phyloP scores from a whole-genome alignment of 106 monocot genomes.

The Acorus gramineus region DNA sequence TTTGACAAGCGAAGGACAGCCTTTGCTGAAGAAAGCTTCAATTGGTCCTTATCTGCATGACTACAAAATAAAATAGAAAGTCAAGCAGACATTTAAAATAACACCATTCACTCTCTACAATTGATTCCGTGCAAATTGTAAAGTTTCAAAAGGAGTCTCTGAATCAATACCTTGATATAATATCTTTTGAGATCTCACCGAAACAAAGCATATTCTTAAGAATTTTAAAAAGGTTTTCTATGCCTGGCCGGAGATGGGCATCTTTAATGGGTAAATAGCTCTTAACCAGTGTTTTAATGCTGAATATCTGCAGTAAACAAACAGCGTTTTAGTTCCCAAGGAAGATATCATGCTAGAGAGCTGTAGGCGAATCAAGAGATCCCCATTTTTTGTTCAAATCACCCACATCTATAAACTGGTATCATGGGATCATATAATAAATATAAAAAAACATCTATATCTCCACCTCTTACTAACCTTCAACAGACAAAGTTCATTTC shows the following conservation, averaged over 20 bases:
- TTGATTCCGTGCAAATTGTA: neutral
- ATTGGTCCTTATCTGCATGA: conserved; percentile 69
- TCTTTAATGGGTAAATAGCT: conserved; percentile 83
- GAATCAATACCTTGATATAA: conserved; percentile 59
- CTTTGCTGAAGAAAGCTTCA: conserved; percentile 87
- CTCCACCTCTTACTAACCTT: conserved; percentile 42
- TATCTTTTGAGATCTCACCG: conserved; percentile 68
- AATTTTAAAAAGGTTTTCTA: conserved; percentile 68
- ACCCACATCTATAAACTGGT: no score
- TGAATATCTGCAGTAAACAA: conserved; percentile 48
- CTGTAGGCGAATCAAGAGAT: no score
- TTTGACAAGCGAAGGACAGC: conserved; percentile 89
- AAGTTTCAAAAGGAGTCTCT: neutral
- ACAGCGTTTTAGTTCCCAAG: neutral
- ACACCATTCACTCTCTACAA: neutral
- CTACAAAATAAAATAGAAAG: conserved; percentile 26
- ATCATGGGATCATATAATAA: neutral
- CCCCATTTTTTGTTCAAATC: no score
- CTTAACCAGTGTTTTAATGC: conserved; percentile 92
- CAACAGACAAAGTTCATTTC: conserved; percentile 58
- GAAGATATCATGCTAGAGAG: no score
- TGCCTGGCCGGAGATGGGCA: conserved; percentile 66
- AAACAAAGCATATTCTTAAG: conserved; percentile 66
- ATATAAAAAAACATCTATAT: neutral
- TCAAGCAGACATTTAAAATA: neutral